Base-by-base conservation (phyloP, 2,329 filamentous ascomycete species). In the Sclerotinia trifoliorum region DNA sequence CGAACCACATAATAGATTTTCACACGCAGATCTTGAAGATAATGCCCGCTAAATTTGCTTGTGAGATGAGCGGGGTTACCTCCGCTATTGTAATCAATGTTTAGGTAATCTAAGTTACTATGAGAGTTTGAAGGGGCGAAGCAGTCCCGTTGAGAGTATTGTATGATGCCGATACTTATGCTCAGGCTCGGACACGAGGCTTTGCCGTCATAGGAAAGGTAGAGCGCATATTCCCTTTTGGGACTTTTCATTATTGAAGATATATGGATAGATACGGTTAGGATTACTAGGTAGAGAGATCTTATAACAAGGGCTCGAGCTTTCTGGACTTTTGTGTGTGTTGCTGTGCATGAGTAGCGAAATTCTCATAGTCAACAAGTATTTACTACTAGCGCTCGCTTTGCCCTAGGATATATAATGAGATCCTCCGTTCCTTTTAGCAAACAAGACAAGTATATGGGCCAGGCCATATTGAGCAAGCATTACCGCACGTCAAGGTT, bases 331-430 rank as follows among this genome's bases (percentile, higher is more conserved):
- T 64, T 63, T 21, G 29, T 51, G 19, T 62, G 57, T 29, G 44
- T 42, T 5, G 17, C 56, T 58, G 57, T 24, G 57, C 57, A 60
- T 46, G 29, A 42, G 42, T 60, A 15, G 39, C 42, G n/a, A 60
- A 46, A 39, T 24, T 24, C n/a, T 24, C 8, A 13, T 13, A 32
- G 32, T 17, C 26, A 6, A 48, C 29, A 46, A 2, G 42, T 32
- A 3, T 26, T 11, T 39, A 4, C 11, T 48, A 35, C 44, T 48
- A 61, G 44, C 58, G 58, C 58, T 61, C 54, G 58, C 26, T 32
- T 61, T 61, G 58, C 58, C 58, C 58, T 61, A 48, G 58, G 58
- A 35, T 61, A 48, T 35, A 48, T n/a, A 24, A 42, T 44, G 44
- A 48, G 58, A 35, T 61, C 58, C 58, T 49, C 44, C 26, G 10